Conservation (phyloP, 2,329 filamentous ascomycete genomes). For the Microdochium paspali region DNA sequence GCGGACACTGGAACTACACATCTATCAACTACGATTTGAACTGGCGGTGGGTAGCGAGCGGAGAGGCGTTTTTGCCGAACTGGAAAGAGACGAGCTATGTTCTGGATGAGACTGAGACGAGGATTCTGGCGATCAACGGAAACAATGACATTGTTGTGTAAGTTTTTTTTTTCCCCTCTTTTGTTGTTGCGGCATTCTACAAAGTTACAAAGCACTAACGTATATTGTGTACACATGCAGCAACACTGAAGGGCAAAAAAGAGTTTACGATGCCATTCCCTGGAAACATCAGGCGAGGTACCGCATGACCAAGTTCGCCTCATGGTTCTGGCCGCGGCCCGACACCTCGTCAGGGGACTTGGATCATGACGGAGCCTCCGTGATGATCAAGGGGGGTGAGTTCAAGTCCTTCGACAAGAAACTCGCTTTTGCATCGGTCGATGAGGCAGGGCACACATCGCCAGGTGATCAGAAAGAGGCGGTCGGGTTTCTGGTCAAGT, state of each 20-base stretch:
- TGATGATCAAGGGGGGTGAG: constrained; percentile 2
- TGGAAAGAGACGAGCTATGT: background rate
- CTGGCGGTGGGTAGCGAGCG: background rate
- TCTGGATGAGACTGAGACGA: background rate
- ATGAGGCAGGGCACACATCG: constrained; percentile 5
- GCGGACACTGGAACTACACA: background rate
- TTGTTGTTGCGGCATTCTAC: no score
- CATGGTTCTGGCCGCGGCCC: constrained; percentile 5
- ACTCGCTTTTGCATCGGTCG: constrained; percentile 1
- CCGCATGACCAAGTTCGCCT: constrained; percentile 2
- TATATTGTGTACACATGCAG: background rate
- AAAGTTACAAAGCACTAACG: no score
- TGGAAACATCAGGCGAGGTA: constrained; percentile 6
- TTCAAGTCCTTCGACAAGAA: constrained; percentile 4
- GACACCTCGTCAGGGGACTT: no score
- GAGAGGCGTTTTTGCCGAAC: background rate
- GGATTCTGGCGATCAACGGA: background rate
- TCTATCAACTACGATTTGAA: background rate
- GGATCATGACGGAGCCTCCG: background rate
- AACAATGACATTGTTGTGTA: background rate
- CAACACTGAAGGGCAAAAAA: constrained; percentile 5
- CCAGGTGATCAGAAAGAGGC: constrained; percentile 5
- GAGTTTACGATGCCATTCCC: constrained; percentile 3
- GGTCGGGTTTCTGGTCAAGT: constrained; percentile 3
- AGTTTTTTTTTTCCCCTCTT: no score